A percentile compares a stretch with the other conserved stretches of the same genome.
These are phyloP conservation scores for Parmelia sp. DNA, from an alignment of 495 filamentous ascomycete species.

Conservation along the genomic window DNA sequence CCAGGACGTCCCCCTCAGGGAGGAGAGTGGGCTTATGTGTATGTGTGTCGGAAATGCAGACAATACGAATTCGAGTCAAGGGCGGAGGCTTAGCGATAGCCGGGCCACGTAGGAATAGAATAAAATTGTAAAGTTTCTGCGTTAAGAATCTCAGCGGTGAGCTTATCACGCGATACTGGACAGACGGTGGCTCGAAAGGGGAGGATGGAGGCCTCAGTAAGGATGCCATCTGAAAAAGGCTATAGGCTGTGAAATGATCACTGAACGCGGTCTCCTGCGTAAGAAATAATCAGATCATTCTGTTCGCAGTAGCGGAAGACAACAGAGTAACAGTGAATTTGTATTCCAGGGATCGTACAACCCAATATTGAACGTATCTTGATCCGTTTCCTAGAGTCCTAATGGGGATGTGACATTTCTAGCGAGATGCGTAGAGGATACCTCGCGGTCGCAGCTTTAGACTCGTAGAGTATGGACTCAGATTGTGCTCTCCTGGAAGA, in stretches of 20 bases:
- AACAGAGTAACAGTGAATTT: too few species aligned
- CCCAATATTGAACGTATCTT: too few species aligned
- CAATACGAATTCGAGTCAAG: slow-evolving; percentile 58
- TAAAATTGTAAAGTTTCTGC: slow-evolving; percentile 51
- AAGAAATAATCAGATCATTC: neutral
- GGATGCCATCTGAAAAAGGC: slow-evolving; percentile 7
- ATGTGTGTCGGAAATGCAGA: slow-evolving; percentile 91
- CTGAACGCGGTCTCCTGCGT: neutral
- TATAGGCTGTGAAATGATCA: neutral
- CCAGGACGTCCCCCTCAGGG: slow-evolving; percentile 74
- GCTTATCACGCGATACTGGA: slow-evolving; percentile 42
- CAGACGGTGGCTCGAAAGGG: slow-evolving; percentile 45
- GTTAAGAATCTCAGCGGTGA: slow-evolving; percentile 46
- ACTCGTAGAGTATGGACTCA: too few species aligned
- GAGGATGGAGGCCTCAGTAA: slow-evolving; percentile 24
- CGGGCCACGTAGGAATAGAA: slow-evolving; percentile 58
- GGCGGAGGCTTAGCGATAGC: slow-evolving; percentile 48
- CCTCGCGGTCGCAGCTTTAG: too few species aligned
- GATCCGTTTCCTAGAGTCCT: too few species aligned
- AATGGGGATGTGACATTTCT: too few species aligned
- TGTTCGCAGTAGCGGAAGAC: neutral
- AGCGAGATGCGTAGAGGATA: too few species aligned
- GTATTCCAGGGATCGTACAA: too few species aligned
- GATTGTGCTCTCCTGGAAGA: too few species aligned
- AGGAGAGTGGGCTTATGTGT: slow-evolving; percentile 54